Evolutionary conservation across 352 stramenopile species (phyloP).

Genomic region (Globisporangium sylvaticum): DNA sequence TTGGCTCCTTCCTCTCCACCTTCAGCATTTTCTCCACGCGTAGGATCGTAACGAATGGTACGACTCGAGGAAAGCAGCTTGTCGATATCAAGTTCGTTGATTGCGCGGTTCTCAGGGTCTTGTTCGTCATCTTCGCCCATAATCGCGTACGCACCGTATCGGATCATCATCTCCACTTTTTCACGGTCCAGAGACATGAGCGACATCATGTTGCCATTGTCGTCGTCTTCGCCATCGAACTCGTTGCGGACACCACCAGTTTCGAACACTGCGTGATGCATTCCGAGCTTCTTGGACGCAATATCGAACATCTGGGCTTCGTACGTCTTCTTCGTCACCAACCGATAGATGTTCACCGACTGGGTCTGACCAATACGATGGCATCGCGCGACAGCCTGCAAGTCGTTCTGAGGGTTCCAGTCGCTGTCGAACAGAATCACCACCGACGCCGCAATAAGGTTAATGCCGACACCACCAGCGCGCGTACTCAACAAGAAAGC

Average conservation of each 20-base stretch:
- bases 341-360: slow-evolving; percentile 98
- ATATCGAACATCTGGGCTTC: slow-evolving; percentile 99
- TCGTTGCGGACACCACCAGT: slow-evolving; percentile 89
- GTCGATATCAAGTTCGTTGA: slow-evolving; percentile 89
- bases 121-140: slow-evolving; percentile 96
- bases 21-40: slow-evolving; percentile 38
- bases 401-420: slow-evolving; percentile 99
- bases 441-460: slow-evolving; percentile 89
- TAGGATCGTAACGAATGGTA: slow-evolving; percentile 87
- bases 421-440: slow-evolving; percentile 93
- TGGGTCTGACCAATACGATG: slow-evolving; percentile 99
- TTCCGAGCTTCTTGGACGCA: slow-evolving; percentile 97
- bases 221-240: slow-evolving; percentile 94
- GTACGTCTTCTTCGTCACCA: slow-evolving; percentile 99
- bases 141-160: slow-evolving; percentile 96
- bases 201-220: slow-evolving; percentile 89
- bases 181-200: slow-evolving; percentile 94
- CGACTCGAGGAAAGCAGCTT: slow-evolving; percentile 80
- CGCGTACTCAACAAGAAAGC: slow-evolving; percentile 96
- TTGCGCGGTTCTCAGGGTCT: slow-evolving; percentile 83
- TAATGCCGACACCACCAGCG: slow-evolving; percentile 97
- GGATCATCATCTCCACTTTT: slow-evolving; percentile 98
- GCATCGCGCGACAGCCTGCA: slow-evolving; percentile 97
- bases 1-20: slow-evolving; percentile 37
- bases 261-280: slow-evolving; percentile 98